phyloP scores from a whole-genome alignment of 73 alveolate species.

The Durusdinium trenchii region DNA sequence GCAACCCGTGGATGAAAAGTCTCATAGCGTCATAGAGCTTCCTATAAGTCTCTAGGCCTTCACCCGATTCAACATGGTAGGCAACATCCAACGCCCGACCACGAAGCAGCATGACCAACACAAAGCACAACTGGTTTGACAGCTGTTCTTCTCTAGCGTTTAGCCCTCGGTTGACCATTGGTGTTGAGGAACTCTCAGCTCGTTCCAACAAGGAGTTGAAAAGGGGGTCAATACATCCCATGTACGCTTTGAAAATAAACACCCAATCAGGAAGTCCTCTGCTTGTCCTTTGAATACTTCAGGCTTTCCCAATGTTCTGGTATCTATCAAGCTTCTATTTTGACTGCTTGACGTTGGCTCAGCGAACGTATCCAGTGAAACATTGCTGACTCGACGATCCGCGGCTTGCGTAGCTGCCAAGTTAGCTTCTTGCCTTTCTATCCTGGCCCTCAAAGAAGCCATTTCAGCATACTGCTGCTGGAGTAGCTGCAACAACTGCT shows the following conservation, averaged over 20 bases:
- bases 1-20: neutral
- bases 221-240: neutral
- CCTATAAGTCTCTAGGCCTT: conserved; percentile 19
- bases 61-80: neutral
- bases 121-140: neutral
- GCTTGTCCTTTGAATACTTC: neutral
- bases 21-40: conserved; percentile 4
- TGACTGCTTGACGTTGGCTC: neutral
- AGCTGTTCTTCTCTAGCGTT: neutral
- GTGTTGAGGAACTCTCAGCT: neutral
- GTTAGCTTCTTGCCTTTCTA: neutral
- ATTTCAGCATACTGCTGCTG: conserved; percentile 22
- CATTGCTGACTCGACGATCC: neutral
- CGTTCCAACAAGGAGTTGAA: neutral
- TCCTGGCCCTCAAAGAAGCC: neutral
- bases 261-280: conserved; percentile 2
- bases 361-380: neutral
- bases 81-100: neutral
- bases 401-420: neutral
- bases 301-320: neutral
- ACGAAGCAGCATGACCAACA: conserved; percentile 3
- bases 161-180: neutral
- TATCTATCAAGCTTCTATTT: neutral
- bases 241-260: conserved; percentile 7
- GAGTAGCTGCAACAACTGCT: neutral